These are phyloP conservation scores for Populus hybrid DNA, from an alignment of 441 rosid genomes.

Conservation along the genomic window DNA sequence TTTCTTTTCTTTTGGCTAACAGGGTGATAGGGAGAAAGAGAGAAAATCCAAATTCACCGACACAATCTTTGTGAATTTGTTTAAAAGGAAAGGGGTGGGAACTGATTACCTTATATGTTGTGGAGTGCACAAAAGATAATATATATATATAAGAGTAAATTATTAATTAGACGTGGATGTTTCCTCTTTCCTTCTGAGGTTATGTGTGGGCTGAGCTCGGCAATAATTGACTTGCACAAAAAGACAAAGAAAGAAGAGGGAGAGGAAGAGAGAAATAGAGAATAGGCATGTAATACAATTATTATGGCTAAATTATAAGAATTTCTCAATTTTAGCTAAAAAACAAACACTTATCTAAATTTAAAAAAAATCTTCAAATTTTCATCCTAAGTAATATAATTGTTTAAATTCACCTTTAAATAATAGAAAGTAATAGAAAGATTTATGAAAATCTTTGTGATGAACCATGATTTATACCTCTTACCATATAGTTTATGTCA, in stretches of 20 bases:
- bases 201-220: not conserved
- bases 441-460: no score
- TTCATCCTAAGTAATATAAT: not conserved
- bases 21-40: not conserved
- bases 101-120: constrained; percentile 8
- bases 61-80: constrained; percentile 30
- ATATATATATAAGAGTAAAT: no score
- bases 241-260: not conserved
- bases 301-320: not conserved
- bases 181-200: not conserved
- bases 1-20: no score
- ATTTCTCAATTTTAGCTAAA: not conserved
- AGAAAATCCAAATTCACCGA: constrained; percentile 52
- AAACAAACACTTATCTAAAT: not conserved
- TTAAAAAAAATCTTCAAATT: no score
- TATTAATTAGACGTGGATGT: not conserved
- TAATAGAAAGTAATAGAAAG: no score
- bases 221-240: not conserved
- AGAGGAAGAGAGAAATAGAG: not conserved
- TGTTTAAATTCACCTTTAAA: not conserved
- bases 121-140: not conserved
- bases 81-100: constrained; percentile 7
- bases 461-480: not conserved
- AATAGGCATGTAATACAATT: not conserved
- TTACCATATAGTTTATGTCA: no score